Percentiles rank a stretch among this genome's conserved stretches.
Conservation (phyloP, 805 yeast genomes). For the Wickerhamiella australiensis region DNA sequence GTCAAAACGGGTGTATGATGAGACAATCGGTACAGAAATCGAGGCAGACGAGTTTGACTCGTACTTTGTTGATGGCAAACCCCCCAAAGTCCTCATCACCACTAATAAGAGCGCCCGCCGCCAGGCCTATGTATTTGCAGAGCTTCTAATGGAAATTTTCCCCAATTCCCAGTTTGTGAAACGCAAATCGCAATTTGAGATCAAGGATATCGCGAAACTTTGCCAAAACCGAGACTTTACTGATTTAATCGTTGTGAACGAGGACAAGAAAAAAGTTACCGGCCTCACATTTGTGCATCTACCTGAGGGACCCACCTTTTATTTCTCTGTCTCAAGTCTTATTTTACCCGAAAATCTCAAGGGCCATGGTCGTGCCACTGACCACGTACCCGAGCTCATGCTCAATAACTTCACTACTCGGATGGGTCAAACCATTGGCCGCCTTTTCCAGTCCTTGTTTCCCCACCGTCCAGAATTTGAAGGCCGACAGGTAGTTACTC, state of each 20-base stretch:
- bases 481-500: conserved; percentile 90
- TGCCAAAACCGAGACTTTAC: conserved; percentile 78
- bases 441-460: conserved; percentile 80
- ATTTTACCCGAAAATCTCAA: conserved; percentile 59
- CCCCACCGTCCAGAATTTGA: conserved; percentile 89
- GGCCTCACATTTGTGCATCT: conserved; percentile 88
- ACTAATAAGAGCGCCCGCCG: conserved; percentile 80
- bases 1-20: conserved; percentile 72
- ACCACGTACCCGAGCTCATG: conserved; percentile 82
- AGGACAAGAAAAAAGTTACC: conserved; percentile 82
- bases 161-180: conserved; percentile 82
- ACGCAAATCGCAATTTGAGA: conserved; percentile 68
- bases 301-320: conserved; percentile 92
- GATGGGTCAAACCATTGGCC: conserved; percentile 85
- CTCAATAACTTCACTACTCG: conserved; percentile 87
- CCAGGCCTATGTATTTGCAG: conserved; percentile 82
- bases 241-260: conserved; percentile 79
- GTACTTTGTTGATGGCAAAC: conserved; percentile 41
- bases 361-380: conserved; percentile 87
- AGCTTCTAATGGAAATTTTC: conserved; percentile 65
- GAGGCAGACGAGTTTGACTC: conserved; percentile 44
- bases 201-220: conserved; percentile 76
- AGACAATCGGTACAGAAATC: conserved; percentile 44
- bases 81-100: conserved; percentile 82
- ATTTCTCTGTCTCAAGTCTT: conserved; percentile 71